These are phyloP conservation scores for Pichia sp. DNA, from an alignment of 1,139 yeast genomes.

Conservation along the genomic window DNA sequence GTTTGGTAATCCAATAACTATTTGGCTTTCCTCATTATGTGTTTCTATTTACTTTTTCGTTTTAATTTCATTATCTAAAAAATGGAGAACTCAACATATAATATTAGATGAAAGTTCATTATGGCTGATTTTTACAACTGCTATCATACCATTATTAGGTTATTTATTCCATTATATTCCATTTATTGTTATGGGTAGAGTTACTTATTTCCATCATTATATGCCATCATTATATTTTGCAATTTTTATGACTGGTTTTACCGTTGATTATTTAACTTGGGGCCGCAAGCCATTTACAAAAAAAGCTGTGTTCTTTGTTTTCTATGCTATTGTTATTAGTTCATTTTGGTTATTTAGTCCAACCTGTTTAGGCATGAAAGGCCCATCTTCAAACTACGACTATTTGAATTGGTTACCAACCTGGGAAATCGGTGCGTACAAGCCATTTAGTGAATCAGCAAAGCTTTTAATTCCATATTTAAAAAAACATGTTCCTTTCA, in stretches of 20 bases:
- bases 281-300: conserved; percentile 3
- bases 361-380: conserved; percentile 84
- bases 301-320: conserved; percentile 32
- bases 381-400: conserved; percentile 55
- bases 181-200: conserved; percentile 74
- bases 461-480: neutral
- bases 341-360: conserved; percentile 73
- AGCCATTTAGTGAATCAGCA: conserved; percentile 7
- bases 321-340: conserved; percentile 49
- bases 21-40: conserved; percentile 49
- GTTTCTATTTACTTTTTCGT: conserved; percentile 28
- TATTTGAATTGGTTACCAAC: conserved; percentile 69
- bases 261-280: conserved; percentile 39
- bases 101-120: conserved; percentile 25
- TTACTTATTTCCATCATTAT: conserved; percentile 77
- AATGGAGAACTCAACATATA: conserved; percentile 59
- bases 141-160: conserved; percentile 58
- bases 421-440: conserved; percentile 48
- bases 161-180: conserved; percentile 72
- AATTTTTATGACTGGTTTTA: conserved; percentile 54
- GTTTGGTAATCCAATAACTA: conserved; percentile 61
- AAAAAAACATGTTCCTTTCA: neutral
- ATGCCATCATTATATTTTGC: conserved; percentile 79
- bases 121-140: conserved; percentile 42
- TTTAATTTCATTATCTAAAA: conserved; percentile 22